Evolutionary conservation across 495 filamentous ascomycete genomes (phyloP), one percentile per base, ranked within the genome.

Genomic region (Pseudevernia furfuracea): DNA sequence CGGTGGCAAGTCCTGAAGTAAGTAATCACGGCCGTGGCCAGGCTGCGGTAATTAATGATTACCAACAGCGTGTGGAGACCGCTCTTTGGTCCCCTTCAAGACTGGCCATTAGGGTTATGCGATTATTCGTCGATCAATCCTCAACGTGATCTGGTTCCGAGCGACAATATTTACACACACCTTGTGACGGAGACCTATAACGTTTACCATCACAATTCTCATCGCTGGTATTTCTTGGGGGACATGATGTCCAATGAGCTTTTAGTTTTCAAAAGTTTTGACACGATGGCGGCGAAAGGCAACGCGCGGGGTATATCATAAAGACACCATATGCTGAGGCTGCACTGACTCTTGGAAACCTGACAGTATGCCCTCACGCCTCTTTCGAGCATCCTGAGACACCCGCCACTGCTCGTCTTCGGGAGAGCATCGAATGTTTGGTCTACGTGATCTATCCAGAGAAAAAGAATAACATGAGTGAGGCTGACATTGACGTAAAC

Each of bases 261-360:
- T 25, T 32, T 72, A 8, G 61, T 76, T 6, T 75, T 77, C 55
- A 72, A 69, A 37, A 70, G 68, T 41, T 71, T 71, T 25, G 74
- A 75, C 60, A 76, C 75, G 46, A 77, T 80, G 77, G 74, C 74
- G 25, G 74, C 72, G 57, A 41, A 5, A 49, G 44, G 53, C 59
- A 52, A 28, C 62, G 65, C 23, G 58, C 66, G 38, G 68, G 52
- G 52, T 55, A 55, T 8, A 34, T 25, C 52, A 34, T 28, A 19
- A 55, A 25, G n/a, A 3, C 23, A 28, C 17, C 39, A 2, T 19
- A 19, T 11, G 39, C 4, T 43, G 39, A 3, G 39, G 17, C 39
- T 19, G 15, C 39, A 34, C 32, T 28, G 19, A 34, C 1, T 28
- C 12, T 28, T 28, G 52, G 28, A n/a, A 55, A 19, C 28, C 17